These are phyloP conservation scores for Hypoxylon sp. DNA, from an alignment of 2,329 filamentous ascomycete genomes.

Conservation along the genomic window DNA sequence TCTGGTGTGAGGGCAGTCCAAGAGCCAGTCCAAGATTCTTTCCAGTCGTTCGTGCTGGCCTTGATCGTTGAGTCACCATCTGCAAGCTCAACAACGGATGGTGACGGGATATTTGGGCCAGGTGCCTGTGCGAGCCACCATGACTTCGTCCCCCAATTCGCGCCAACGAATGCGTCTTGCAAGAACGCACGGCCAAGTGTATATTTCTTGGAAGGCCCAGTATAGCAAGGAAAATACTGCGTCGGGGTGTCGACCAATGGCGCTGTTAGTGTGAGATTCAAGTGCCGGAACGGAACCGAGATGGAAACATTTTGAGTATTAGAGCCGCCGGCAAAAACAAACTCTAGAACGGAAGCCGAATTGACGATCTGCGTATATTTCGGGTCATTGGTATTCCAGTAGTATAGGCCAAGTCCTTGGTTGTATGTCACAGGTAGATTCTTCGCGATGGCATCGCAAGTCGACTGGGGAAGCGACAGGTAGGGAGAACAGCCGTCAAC, in stretches of 20 bases:
- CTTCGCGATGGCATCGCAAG: slow-evolving; percentile 58
- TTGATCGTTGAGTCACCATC: slow-evolving; percentile 42
- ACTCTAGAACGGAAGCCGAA: slow-evolving; percentile 59
- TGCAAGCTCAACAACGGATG: slow-evolving; percentile 44
- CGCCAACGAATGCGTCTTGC: slow-evolving; percentile 63
- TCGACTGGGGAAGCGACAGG: slow-evolving; percentile 57
- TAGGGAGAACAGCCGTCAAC: slow-evolving; percentile 59
- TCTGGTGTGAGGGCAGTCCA: slow-evolving; percentile 50
- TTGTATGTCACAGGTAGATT: slow-evolving; percentile 58
- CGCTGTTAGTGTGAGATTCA: slow-evolving; percentile 59
- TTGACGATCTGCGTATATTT: slow-evolving; percentile 57
- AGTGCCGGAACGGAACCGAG: slow-evolving; percentile 59
- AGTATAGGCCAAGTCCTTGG: slow-evolving; percentile 57
- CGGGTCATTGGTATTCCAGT: slow-evolving; percentile 57
- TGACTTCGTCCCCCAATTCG: slow-evolving; percentile 56
- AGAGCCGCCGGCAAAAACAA: slow-evolving; percentile 56
- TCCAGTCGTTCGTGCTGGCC: slow-evolving; percentile 53
- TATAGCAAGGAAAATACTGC: slow-evolving; percentile 62
- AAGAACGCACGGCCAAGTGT: slow-evolving; percentile 62
- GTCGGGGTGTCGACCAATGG: slow-evolving; percentile 55
- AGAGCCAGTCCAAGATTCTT: slow-evolving; percentile 53
- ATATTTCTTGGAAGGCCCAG: slow-evolving; percentile 47
- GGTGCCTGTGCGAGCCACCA: slow-evolving; percentile 61
- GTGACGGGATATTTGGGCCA: slow-evolving; percentile 54
- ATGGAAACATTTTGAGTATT: slow-evolving; percentile 57